Evolutionary conservation across 2,329 filamentous ascomycete species (phyloP).

Genomic region (Cytospora mali): DNA sequence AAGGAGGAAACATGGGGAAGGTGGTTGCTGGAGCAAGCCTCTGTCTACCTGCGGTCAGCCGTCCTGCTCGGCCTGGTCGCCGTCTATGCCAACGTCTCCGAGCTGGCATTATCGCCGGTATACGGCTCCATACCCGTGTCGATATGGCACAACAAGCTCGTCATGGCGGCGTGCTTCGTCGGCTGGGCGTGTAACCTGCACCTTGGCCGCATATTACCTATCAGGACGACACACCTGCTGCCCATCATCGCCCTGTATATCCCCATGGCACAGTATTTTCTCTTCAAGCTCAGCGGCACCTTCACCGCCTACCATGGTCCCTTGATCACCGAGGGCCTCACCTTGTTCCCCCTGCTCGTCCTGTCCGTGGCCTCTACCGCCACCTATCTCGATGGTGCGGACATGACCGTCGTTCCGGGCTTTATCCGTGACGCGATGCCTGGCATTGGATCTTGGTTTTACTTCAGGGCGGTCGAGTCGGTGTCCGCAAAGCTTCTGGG

Average conservation of each 20-base stretch:
- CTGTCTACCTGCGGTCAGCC: conserved; percentile 45
- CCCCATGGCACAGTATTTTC: conserved; percentile 70
- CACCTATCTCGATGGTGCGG: conserved; percentile 63
- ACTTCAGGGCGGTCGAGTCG: conserved; percentile 59
- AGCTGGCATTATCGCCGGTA: conserved; percentile 79
- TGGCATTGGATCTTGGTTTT: conserved; percentile 66
- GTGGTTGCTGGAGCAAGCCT: conserved; percentile 41
- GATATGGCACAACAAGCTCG: conserved; percentile 68
- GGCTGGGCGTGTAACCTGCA: conserved; percentile 72
- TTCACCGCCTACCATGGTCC: conserved; percentile 75
- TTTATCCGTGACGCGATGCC: conserved; percentile 65
- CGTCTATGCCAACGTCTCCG: conserved; percentile 69
- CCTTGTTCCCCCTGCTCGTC: conserved; percentile 69
- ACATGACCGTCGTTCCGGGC: conserved; percentile 56
- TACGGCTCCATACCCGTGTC: conserved; percentile 83
- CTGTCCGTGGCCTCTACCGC: conserved; percentile 66
- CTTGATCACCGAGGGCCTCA: conserved; percentile 71
- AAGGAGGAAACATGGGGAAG: conserved; percentile 39
- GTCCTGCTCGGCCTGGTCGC: conserved; percentile 61
- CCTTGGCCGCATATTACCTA: conserved; percentile 51
- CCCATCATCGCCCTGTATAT: conserved; percentile 76
- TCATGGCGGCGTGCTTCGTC: conserved; percentile 67
- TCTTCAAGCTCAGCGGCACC: conserved; percentile 67
- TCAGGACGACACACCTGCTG: conserved; percentile 57
- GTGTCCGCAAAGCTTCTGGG: conserved; percentile 45